Evolutionary conservation across 2,329 filamentous ascomycete species (phyloP), one percentile per base, ranked within the genome.

Genomic region (Claviceps humidiphila): DNA sequence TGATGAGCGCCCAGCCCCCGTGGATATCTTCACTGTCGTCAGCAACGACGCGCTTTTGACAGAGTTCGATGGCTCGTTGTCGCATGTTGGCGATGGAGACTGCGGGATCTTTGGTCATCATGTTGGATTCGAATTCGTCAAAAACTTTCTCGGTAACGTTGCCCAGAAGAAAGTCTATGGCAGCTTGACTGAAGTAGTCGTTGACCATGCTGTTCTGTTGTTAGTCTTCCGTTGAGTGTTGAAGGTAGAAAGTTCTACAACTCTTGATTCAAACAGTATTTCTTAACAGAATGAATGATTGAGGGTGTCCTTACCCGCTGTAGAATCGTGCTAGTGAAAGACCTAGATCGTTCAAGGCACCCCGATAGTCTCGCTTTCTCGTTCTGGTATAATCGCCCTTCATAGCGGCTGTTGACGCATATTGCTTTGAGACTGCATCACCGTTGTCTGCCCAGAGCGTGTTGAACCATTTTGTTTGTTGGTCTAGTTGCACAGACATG

Each of bases 331-430:
- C 91, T 43, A 98, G 73, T 0, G 90, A 96, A 49, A 97, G 74
- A 0, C 89, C 88, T 49, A 96, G 81, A 62, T 98, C 93, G 39
- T 91, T 95, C 54, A 98, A 69, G 0, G 91, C 91, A 2, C 93
- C 93, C 1, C 87, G 84, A 61, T 95, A 93, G 63, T 97, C 86
- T 46, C 93, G 81, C 69, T 94, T 95, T 53, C 84, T 78, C 2
- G 90, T 96, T 45, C 93, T 80, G 1, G 93, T 98, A 63, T 91
- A 98, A 66, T 98, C 93, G 8, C 93, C 93, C 64, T 98, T 98
- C 69, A 98, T 81, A 0, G 93, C 93, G 2, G 89, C 89, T 0
- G 93, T 97, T 9, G 89, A 95, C 1, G 93, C 89, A 66, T 98
- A 98, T 65, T 96, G 91, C 58, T 90, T 89, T 0, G 89, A 95